Evolutionary conservation across 2,329 filamentous ascomycete genomes (phyloP), one percentile per base, ranked within the genome.

Genomic region (Trichoderma hamatum): DNA sequence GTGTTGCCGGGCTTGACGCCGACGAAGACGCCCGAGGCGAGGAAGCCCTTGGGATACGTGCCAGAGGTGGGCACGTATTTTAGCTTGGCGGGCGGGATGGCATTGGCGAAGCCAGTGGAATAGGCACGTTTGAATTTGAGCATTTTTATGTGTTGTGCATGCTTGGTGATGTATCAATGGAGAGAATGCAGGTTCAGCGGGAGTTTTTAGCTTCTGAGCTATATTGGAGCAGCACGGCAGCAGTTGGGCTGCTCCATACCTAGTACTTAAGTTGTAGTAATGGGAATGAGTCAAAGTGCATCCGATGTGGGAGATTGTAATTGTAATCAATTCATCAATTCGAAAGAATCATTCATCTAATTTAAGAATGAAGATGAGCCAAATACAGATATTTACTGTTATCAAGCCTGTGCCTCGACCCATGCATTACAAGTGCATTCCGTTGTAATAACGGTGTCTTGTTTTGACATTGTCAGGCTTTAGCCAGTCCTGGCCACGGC

Each of bases 1-100:
- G 92, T 97, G 82, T 98, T 98, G 72, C 90, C 90, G 16, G 94
- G 89, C 83, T 99, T 99, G 74, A 99, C 94, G 65, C 96, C 95
- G 49, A 97, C 95, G 77, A 97, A 90, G 62, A 93, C 92, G 71
- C 93, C 95, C 14, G 93, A 93, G 34, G 92, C 93, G 55, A 88
- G 84, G 84, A 98, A 99, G 56, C 95, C 96, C 78, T 92, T 89
- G 5, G 96, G 96, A 76, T 98, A 98, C 24, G 89, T 93, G 72
- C 95, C 96, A 52, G 86, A 88, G 1, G 88, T 90, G 10, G 96
- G 94, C 63, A 98, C 89, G 80, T 97, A 97, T 81, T 96, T 96
- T 79, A 90, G 88, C 84, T 98, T 99, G 70, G 91, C 88, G 19
- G 87, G 86, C 1, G 94, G 94, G 69, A 97, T 84, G 39, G 76